Conservation (phyloP, 75 land plant species). For the Pinus taeda region DNA sequence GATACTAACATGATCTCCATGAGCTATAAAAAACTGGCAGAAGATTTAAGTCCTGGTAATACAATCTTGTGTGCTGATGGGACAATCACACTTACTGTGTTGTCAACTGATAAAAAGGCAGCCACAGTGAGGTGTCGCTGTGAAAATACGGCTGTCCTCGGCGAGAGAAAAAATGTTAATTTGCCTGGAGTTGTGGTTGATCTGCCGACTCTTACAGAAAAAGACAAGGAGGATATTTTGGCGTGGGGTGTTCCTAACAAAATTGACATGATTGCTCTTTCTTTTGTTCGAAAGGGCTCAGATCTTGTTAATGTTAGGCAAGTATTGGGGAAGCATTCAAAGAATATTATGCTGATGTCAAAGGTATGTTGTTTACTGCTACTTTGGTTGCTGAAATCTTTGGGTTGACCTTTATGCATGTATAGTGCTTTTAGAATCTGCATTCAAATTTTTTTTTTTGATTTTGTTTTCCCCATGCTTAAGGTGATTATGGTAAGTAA, state of each 20-base stretch:
- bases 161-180: slow-evolving; percentile 92
- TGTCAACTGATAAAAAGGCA: slow-evolving; percentile 54
- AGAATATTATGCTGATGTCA: slow-evolving; percentile 70
- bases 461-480: background rate
- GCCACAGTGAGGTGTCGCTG: slow-evolving; percentile 81
- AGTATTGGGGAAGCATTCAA: slow-evolving; percentile 77
- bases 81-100: slow-evolving; percentile 74
- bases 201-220: slow-evolving; percentile 88
- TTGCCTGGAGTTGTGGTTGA: slow-evolving; percentile 91
- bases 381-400: background rate
- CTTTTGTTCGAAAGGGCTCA: slow-evolving; percentile 89
- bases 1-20: slow-evolving; percentile 66
- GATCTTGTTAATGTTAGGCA: slow-evolving; percentile 78
- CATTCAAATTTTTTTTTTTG: background rate
- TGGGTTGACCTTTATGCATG: background rate
- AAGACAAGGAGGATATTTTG: slow-evolving; percentile 85
- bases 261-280: slow-evolving; percentile 94
- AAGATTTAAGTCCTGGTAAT: slow-evolving; percentile 74
- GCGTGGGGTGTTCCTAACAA: slow-evolving; percentile 88
- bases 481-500: background rate
- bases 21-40: slow-evolving; percentile 84
- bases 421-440: background rate
- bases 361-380: slow-evolving; percentile 49
- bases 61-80: slow-evolving; percentile 85
- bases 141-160: slow-evolving; percentile 78